phyloP scores from a whole-genome alignment of 495 filamentous ascomycete genomes.

The Trypethelium eluteriae region DNA sequence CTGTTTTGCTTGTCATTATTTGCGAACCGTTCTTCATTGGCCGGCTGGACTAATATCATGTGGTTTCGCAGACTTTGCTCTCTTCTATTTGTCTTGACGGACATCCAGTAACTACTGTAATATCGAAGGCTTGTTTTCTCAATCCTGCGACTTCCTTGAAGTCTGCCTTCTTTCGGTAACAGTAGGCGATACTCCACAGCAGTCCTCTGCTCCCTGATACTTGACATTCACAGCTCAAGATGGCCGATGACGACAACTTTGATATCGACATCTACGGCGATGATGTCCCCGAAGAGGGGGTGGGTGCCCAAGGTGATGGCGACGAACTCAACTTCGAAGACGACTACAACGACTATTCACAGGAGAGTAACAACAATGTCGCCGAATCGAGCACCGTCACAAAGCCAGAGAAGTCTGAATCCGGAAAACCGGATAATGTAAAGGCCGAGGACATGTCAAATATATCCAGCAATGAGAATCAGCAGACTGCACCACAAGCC shows the following conservation, averaged over 20 bases:
- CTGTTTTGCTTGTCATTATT: neutral
- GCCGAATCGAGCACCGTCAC: neutral
- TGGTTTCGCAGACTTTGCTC: constrained; percentile 3
- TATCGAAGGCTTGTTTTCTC: neutral
- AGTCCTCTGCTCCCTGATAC: neutral
- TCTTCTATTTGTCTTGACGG: neutral
- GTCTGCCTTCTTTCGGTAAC: neutral
- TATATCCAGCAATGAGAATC: neutral
- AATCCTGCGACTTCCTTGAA: neutral
- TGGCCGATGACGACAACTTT: constrained; percentile 82
- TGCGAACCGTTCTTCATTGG: neutral
- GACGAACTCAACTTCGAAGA: constrained; percentile 11
- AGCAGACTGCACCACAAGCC: constrained; percentile 24
- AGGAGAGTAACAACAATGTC: neutral
- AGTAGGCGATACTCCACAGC: neutral
- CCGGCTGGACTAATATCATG: neutral
- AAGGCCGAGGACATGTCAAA: neutral
- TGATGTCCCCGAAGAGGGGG: constrained; percentile 44
- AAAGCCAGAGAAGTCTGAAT: neutral
- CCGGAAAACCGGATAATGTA: neutral
- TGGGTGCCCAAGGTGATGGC: constrained; percentile 25
- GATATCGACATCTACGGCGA: constrained; percentile 98
- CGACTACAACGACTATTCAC: neutral
- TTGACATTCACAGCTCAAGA: neutral
- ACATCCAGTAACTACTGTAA: constrained; percentile 9